Evolutionary conservation across 1,284 basidiomycete genomes (phyloP).

Genomic region (Pseudomicrostroma phylloplanum): DNA sequence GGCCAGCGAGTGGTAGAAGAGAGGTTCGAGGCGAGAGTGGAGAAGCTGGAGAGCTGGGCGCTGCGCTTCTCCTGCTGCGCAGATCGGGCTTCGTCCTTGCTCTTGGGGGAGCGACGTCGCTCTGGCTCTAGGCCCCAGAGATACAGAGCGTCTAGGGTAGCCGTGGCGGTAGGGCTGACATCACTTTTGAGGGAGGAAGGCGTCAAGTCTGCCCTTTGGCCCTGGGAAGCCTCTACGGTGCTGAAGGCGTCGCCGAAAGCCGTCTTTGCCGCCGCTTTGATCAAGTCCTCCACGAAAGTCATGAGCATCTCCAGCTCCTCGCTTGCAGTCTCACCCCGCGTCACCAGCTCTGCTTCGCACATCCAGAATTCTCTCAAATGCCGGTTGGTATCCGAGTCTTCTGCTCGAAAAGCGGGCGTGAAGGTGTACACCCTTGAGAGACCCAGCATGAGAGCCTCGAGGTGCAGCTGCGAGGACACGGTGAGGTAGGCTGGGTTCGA

Average conservation of each 20-base stretch:
- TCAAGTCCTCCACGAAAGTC: slow-evolving; percentile 24
- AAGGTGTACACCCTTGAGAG: slow-evolving; percentile 81
- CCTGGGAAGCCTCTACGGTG: neutral
- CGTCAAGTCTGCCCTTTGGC: neutral
- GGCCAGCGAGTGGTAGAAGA: slow-evolving; percentile 56
- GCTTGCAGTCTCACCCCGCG: neutral
- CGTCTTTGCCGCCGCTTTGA: slow-evolving; percentile 18
- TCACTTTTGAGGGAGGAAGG: neutral
- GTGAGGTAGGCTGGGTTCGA: slow-evolving; percentile 70
- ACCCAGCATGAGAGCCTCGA: slow-evolving; percentile 72
- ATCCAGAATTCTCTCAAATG: slow-evolving; percentile 98
- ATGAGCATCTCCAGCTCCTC: slow-evolving; percentile 20
- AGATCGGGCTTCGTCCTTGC: neutral
- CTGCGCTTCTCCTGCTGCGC: neutral
- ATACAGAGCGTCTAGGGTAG: too few relatives aligned
- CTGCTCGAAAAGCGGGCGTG: slow-evolving; percentile 86
- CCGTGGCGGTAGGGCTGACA: too few relatives aligned
- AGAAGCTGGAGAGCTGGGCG: neutral
- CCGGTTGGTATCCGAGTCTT: slow-evolving; percentile 76
- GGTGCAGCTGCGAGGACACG: slow-evolving; percentile 88
- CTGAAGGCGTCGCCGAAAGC: slow-evolving; percentile 11
- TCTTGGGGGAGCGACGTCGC: neutral
- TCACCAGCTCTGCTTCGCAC: slow-evolving; percentile 69
- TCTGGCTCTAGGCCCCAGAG: too few relatives aligned
- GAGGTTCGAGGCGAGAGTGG: neutral